Percentiles rank a stretch among this genome's conserved stretches.
phyloP scores from a whole-genome alignment of 441 rosid species.

The Gossypium gossypioides region DNA sequence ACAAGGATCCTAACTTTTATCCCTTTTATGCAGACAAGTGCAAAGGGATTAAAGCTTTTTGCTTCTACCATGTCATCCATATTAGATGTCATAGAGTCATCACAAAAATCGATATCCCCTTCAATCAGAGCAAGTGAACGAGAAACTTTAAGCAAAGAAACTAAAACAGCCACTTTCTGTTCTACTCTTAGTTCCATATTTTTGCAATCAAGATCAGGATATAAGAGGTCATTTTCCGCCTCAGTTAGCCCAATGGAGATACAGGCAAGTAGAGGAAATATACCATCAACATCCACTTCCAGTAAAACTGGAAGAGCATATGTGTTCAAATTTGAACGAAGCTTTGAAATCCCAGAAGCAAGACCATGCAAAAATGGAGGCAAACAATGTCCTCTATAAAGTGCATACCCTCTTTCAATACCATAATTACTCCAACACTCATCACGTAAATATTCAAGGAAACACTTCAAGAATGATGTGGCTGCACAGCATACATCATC shows the following conservation, averaged over 20 bases:
- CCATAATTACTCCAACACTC: slow-evolving; percentile 81
- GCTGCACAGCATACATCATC: slow-evolving; percentile 91
- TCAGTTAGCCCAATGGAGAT: slow-evolving; percentile 48
- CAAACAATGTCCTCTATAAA: slow-evolving; percentile 59
- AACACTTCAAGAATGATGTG: slow-evolving; percentile 78
- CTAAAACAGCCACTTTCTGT: slow-evolving; percentile 70
- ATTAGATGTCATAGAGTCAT: slow-evolving; percentile 15
- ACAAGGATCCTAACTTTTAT: slow-evolving; percentile 56
- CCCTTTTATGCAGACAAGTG: slow-evolving; percentile 60
- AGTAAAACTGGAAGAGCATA: slow-evolving; percentile 78
- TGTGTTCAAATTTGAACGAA: slow-evolving; percentile 85
- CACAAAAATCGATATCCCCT: slow-evolving; percentile 69
- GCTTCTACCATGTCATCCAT: slow-evolving; percentile 16
- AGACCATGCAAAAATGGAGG: slow-evolving; percentile 71
- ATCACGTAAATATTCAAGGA: slow-evolving; percentile 75
- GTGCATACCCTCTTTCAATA: slow-evolving; percentile 53
- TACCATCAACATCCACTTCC: slow-evolving; percentile 74
- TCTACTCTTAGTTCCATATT: slow-evolving; percentile 44
- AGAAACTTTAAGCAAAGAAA: slow-evolving; percentile 84
- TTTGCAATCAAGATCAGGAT: slow-evolving; percentile 27
- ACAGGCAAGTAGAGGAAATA: slow-evolving; percentile 75
- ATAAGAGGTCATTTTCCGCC: slow-evolving; percentile 36
- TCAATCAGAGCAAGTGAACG: slow-evolving; percentile 82
- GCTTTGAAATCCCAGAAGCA: slow-evolving; percentile 84
- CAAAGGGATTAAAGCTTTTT: slow-evolving; percentile 30